phyloP scores from a whole-genome alignment of 129 eudicot species.

The Artemisia tridentata region DNA sequence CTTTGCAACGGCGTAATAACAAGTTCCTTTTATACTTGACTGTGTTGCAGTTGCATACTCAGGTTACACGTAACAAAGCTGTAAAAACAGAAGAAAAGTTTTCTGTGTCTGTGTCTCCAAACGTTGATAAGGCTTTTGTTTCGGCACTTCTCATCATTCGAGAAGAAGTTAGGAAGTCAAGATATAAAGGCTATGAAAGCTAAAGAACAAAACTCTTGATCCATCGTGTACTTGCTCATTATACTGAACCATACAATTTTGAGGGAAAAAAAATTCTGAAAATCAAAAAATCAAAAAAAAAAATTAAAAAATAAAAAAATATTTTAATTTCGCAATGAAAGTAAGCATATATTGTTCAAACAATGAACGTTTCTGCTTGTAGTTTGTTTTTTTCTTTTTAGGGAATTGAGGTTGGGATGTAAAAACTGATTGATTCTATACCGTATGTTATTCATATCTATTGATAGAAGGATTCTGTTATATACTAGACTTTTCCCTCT shows the following conservation, averaged over 20 bases:
- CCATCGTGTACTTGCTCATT: slow-evolving; percentile 16
- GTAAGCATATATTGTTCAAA: slow-evolving; percentile 7
- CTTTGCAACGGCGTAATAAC: neutral
- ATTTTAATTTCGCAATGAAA: slow-evolving; percentile 16
- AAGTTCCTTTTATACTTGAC: neutral
- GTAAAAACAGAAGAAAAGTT: slow-evolving; percentile 31
- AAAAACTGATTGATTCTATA: too few species aligned
- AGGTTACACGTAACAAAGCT: slow-evolving; percentile 25
- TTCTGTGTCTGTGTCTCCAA: slow-evolving; percentile 36
- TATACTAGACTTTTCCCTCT: too few species aligned
- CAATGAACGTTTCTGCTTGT: slow-evolving; percentile 13
- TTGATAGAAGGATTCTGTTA: too few species aligned
- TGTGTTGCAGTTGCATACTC: slow-evolving; percentile 32
- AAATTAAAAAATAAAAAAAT: too few species aligned
- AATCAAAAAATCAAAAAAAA: too few species aligned
- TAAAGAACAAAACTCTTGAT: slow-evolving; percentile 11
- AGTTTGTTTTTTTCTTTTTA: slow-evolving; percentile 1
- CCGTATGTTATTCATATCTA: too few species aligned
- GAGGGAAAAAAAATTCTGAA: too few species aligned
- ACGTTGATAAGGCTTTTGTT: slow-evolving; percentile 39
- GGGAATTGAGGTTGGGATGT: neutral
- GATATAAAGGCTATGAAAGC: slow-evolving; percentile 41
- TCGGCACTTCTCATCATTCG: slow-evolving; percentile 37
- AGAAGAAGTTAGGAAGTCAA: slow-evolving; percentile 41
- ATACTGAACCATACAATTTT: slow-evolving; percentile 2